Conservation (phyloP, 2,329 filamentous ascomycete genomes). For the Nigrospora oryzae region DNA sequence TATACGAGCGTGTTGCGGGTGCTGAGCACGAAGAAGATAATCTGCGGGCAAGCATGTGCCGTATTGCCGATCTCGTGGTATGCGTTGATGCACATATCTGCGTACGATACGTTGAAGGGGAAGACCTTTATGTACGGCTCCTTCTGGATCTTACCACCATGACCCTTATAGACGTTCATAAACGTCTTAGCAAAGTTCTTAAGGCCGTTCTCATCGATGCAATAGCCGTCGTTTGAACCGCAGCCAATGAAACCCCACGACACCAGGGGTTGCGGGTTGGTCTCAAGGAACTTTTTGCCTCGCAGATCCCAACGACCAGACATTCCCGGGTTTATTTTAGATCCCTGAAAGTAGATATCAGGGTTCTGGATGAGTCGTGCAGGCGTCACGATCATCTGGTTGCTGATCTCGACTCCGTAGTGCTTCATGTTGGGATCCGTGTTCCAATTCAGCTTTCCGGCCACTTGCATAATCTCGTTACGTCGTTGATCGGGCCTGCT, state of each 20-base stretch:
- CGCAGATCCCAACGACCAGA: slow-evolving; percentile 82
- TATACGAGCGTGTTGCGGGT: slow-evolving; percentile 67
- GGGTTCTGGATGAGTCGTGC: slow-evolving; percentile 67
- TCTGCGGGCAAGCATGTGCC: slow-evolving; percentile 53
- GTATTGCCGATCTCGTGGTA: slow-evolving; percentile 47
- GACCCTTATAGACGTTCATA: slow-evolving; percentile 33
- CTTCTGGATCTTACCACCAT: slow-evolving; percentile 35
- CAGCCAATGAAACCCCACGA: slow-evolving; percentile 72
- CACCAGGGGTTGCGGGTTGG: slow-evolving; percentile 54
- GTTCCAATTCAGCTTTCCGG: slow-evolving; percentile 58
- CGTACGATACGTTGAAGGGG: slow-evolving; percentile 29
- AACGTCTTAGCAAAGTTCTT: slow-evolving; percentile 46
- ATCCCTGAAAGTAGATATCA: slow-evolving; percentile 57
- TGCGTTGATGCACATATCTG: slow-evolving; percentile 44
- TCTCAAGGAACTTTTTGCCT: slow-evolving; percentile 64
- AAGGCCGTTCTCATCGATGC: slow-evolving; percentile 44
- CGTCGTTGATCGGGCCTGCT: slow-evolving; percentile 65
- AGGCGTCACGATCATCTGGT: slow-evolving; percentile 55
- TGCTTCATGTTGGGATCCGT: slow-evolving; percentile 61
- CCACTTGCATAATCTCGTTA: slow-evolving; percentile 57
- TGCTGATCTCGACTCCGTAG: slow-evolving; percentile 66
- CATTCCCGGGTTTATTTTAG: slow-evolving; percentile 50
- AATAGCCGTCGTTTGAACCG: slow-evolving; percentile 26
- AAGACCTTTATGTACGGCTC: slow-evolving; percentile 26
- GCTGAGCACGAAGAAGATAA: slow-evolving; percentile 71